Evolutionary conservation across 495 filamentous ascomycete species (phyloP), one percentile per base, ranked within the genome.

Genomic region (Aspergillus asperescens): DNA sequence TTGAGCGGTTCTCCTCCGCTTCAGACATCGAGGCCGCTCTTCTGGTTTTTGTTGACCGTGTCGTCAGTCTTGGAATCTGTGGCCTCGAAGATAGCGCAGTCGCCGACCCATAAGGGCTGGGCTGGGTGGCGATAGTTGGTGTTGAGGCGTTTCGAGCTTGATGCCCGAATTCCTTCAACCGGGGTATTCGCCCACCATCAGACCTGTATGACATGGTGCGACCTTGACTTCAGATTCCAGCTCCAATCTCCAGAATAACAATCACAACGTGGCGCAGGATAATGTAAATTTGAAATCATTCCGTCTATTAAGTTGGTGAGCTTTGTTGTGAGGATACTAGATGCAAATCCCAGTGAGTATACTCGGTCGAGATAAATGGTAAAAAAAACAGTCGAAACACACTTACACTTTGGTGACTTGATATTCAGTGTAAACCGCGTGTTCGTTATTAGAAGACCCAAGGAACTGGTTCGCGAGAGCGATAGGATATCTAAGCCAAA

Each of bases 131-230:
- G 32, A 54, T 50, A 48, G 44, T 56, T 42, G 59, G 56, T 50
- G 55, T 58, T 42, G 62, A 66, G 42, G 54, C 58, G 54, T 61
- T 62, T 57, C 61, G 60, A 50, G 47, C 41, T 50, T 62, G 61
- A 51, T 62, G 38, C 24, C 54, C 56, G 51, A 54, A 43, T 57
- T 61, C 55, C 53, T 56, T 65, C 32, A 64, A 48, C 54, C 62
- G 62, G 55, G 67, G 64, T 68, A 65, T 68, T 56, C 64, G 63
- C 57, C 54, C 57, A 42, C 62, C 61, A 46, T 64, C 62, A 62
- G 56, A 49, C 61, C 63, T 68, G 60, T 74, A 47, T 55, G 62
- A 73, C 66, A 74, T 71, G 48, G 64, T 67, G 60, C 48, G 60
- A 69, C 55, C 49, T 50, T 10, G 50, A 55, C 28, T 57, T 52